Evolutionary conservation across 1,139 yeast species (phyloP), one percentile per base, ranked within the genome.

Genomic region (Debaryomyces coudertii): DNA sequence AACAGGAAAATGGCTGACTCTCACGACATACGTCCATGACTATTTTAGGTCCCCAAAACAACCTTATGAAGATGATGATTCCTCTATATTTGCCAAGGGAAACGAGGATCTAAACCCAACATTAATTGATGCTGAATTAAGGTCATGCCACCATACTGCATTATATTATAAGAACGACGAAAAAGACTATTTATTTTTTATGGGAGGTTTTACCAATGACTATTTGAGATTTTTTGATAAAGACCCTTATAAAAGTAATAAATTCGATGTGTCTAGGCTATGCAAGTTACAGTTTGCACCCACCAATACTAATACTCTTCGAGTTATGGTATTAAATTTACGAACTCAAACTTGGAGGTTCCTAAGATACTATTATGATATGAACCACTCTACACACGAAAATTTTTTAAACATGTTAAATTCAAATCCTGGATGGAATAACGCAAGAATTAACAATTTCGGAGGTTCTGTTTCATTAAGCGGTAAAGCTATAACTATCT

Each of bases 311-410:
- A 63, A 70, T 40, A 53, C 66, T 9, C 60, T 69, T 42, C 59
- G 79, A 39, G 55, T 75, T 18, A 63, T 73, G 14, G 70, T 66
- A 4, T 63, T 71, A 42, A 73, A 73, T 51, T 57, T 74, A 36
- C 68, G 65, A 41, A 71, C 79, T 1, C 79, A 73, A 53, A 71
- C 73, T 2, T 75, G 79, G 79, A 63, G 66, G 37, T 75, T 70
- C 50, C 54, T 67, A 51, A 58, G 67, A 34, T 73, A 64, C 52
- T 68, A 62, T 51, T 66, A 62, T 49, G 76, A 73, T 47, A 50
- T 69, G 11, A 53, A 60, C 33, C 66, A 62, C 42, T 58, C 62
- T 12, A 39, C 53, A 24, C 58, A 60, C 20, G 59, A 60, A 4
- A 48, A 50, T 23, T 63, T 60, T 43, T 47, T 65, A n/a, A 59